phyloP scores from a whole-genome alignment of 345 rosid genomes.

The Bruguiera gymnorhiza region DNA sequence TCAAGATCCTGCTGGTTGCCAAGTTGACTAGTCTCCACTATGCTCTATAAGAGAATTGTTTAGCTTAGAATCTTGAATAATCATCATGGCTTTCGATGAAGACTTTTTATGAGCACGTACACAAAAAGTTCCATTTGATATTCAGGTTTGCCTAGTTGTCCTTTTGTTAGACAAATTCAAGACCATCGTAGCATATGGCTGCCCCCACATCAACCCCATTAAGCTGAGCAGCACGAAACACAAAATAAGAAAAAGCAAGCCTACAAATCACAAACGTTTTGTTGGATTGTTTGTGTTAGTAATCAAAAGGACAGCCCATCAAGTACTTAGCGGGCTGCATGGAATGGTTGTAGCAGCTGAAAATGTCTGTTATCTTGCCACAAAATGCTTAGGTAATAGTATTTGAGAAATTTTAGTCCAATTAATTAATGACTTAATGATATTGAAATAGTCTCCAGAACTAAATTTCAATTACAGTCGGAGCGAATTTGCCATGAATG shows the following conservation, averaged over 20 bases:
- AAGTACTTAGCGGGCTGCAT: too few species aligned
- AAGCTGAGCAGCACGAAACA: background rate
- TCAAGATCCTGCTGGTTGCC: background rate
- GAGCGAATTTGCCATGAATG: too few species aligned
- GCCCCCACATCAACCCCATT: conserved; percentile 13
- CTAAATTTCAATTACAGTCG: too few species aligned
- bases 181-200: background rate
- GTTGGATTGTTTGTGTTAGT: background rate
- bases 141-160: background rate
- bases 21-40: background rate
- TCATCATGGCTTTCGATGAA: background rate
- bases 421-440: too few species aligned
- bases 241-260: background rate
- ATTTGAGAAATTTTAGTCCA: too few species aligned
- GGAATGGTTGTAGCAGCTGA: too few species aligned
- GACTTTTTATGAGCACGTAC: background rate
- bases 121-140: too few species aligned
- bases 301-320: background rate
- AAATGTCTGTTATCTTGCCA: too few species aligned
- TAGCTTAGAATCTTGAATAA: background rate
- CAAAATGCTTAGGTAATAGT: too few species aligned
- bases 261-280: background rate
- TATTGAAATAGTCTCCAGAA: too few species aligned
- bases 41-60: background rate
- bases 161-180: background rate